A percentile compares a stretch with the other conserved stretches of the same genome.
These are phyloP conservation scores for Chimonanthus salicifolius DNA, from an alignment of 164 flowering plant genomes.

Conservation along the genomic window DNA sequence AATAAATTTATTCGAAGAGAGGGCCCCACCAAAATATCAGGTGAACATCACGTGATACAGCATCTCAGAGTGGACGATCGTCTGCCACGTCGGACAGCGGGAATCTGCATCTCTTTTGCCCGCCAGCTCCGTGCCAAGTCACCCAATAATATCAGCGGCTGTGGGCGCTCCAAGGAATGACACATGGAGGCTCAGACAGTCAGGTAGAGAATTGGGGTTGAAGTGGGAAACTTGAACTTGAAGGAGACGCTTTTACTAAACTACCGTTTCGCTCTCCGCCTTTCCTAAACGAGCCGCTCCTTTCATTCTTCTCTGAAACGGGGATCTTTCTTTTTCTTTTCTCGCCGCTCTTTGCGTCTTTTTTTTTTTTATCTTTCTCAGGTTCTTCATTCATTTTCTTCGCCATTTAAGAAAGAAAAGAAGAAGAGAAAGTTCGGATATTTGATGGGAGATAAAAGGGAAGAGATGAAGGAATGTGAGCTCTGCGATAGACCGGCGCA, in stretches of 20 bases:
- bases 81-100: neutral
- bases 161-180: neutral
- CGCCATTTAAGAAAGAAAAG: neutral
- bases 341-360: neutral
- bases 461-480: constrained; percentile 55
- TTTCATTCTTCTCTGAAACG: neutral
- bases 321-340: neutral
- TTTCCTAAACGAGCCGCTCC: neutral
- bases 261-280: neutral
- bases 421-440: neutral
- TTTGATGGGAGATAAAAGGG: neutral
- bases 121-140: neutral
- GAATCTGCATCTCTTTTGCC: neutral
- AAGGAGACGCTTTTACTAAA: neutral
- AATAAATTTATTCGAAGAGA: neutral
- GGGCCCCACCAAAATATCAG: neutral
- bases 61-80: neutral
- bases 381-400: neutral
- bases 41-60: neutral
- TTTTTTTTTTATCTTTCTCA: too few species aligned
- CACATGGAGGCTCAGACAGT: neutral
- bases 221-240: neutral
- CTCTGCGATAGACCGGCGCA: constrained; percentile 46
- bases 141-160: neutral
- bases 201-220: neutral